Conservation (phyloP, 2,329 filamentous ascomycete genomes). For the Pseudogymnoascus pannorum region DNA sequence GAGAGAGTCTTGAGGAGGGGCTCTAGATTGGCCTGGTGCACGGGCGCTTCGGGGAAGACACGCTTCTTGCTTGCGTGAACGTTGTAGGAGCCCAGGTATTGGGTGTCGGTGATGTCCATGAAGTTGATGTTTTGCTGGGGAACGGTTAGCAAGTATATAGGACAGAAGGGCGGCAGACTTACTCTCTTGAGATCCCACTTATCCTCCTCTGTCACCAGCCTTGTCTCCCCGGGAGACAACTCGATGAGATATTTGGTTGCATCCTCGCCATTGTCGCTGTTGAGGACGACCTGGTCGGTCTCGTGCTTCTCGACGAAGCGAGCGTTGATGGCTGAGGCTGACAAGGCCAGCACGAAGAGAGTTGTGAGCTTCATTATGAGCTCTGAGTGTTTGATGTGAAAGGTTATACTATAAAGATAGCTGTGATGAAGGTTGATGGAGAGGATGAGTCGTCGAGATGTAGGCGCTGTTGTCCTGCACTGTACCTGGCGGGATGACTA, state of each 20-base stretch:
- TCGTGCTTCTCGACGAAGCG: slow-evolving; percentile 50
- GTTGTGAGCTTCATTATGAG: slow-evolving; percentile 43
- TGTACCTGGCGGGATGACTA: slow-evolving; percentile 6
- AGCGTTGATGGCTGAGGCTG: slow-evolving; percentile 45
- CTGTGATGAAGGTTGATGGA: background rate
- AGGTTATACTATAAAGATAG: background rate
- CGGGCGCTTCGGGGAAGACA: slow-evolving; percentile 57
- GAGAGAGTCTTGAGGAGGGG: slow-evolving; percentile 62
- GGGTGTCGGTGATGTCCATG: slow-evolving; percentile 84
- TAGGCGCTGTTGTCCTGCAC: background rate
- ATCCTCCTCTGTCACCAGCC: slow-evolving; percentile 87
- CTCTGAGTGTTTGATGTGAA: background rate
- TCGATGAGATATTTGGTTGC: slow-evolving; percentile 68
- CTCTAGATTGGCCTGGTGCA: slow-evolving; percentile 57
- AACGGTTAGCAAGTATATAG: slow-evolving; percentile 14
- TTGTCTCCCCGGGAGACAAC: slow-evolving; percentile 70
- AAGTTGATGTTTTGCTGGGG: slow-evolving; percentile 72
- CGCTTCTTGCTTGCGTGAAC: slow-evolving; percentile 38
- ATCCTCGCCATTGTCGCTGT: slow-evolving; percentile 26
- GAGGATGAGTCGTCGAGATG: background rate
- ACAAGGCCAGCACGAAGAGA: slow-evolving; percentile 44
- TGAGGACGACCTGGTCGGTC: slow-evolving; percentile 43
- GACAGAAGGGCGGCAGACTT: slow-evolving; percentile 29
- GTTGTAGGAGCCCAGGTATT: slow-evolving; percentile 50
- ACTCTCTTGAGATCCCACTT: slow-evolving; percentile 88